Base-by-base conservation (phyloP, 148 eudicot genomes). In the Cornus florida region DNA sequence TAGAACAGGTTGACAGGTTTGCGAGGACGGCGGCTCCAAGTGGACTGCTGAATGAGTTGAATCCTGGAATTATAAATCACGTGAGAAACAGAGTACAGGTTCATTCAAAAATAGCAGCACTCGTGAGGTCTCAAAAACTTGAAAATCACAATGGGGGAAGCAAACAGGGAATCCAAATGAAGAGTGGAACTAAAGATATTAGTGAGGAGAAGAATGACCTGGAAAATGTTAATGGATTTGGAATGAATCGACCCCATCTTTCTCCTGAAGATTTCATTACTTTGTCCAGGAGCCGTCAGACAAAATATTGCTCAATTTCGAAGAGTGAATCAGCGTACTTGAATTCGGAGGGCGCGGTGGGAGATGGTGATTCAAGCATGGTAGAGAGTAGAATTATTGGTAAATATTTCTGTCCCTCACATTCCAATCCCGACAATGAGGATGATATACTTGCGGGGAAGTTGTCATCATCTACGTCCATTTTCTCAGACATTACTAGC, bases 61-160 rank as follows among this genome's bases (percentile, higher is more conserved):
- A 92, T 80, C 99, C 98, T 5, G 97, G 99, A 78, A 93, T 96
- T 76, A 96, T 96, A 73, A 96, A 93, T 84, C 98, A 93, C 74
- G 99, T 96, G 33, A 85, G 99, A 73, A 96, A 96, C 74, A 91
- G 93, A 69, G 93, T 91, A 82, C 98, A 93, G 82, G 99, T 93
- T 75, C 92, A 86, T 78, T 92, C 99, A 7, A 96, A 93, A 72
- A 96, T 96, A 62, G 91, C 92, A 86, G 89, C 92, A 10, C 77
- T 96, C 43, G 97, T 96, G 75, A 89, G 77, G 80, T 90, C 92
- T 71, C 90, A 88, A 83, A 90, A 84, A 82, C 50, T 23, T 33
- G 93, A 87, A 82, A 85, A 77, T 73, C 71, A 23, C 6, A 81
- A 39, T 10, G 41, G 20, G 75, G 81, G 79, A 66, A 82, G 33